Conservation (phyloP, 768 basidiomycete species). For the Dioszegia hungarica region DNA sequence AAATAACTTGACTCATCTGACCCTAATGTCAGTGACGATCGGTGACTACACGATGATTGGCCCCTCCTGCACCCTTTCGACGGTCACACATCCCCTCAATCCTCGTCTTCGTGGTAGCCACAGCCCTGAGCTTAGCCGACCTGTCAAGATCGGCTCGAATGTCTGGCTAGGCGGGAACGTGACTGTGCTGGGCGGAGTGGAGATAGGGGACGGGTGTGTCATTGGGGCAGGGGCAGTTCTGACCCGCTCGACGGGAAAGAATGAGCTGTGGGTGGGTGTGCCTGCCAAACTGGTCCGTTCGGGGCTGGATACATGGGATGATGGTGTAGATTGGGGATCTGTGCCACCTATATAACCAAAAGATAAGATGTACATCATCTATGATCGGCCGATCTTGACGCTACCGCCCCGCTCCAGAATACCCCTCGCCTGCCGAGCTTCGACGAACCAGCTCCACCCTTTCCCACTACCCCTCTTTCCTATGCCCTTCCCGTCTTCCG, state of each 20-base stretch:
- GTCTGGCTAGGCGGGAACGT: conserved; percentile 50
- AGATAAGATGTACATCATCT: not conserved
- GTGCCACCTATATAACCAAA: not conserved
- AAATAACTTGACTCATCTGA: too few relatives aligned
- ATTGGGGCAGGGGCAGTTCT: conserved; percentile 34
- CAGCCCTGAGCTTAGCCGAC: conserved; percentile 42
- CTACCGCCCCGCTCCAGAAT: conserved; percentile 18
- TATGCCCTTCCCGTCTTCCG: not conserved
- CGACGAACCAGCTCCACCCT: conserved; percentile 38
- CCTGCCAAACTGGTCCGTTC: not conserved
- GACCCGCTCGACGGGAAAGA: not conserved
- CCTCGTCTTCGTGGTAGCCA: conserved; percentile 23
- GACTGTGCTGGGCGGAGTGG: conserved; percentile 43
- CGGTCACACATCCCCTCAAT: conserved; percentile 2
- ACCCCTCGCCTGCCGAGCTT: conserved; percentile 18
- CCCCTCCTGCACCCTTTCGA: conserved; percentile 38
- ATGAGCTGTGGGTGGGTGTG: conserved; percentile 4
- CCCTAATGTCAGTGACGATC: conserved; percentile 44
- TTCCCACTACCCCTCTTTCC: conserved; percentile 8
- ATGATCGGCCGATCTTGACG: conserved; percentile 18
- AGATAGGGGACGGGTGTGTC: conserved; percentile 44
- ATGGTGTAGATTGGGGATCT: conserved; percentile 2
- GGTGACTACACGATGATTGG: conserved; percentile 45
- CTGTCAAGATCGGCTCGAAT: conserved; percentile 47
- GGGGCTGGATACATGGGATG: not conserved